Conservation (phyloP, 2,329 filamentous ascomycete genomes). For the Botryotinia narcissicola region DNA sequence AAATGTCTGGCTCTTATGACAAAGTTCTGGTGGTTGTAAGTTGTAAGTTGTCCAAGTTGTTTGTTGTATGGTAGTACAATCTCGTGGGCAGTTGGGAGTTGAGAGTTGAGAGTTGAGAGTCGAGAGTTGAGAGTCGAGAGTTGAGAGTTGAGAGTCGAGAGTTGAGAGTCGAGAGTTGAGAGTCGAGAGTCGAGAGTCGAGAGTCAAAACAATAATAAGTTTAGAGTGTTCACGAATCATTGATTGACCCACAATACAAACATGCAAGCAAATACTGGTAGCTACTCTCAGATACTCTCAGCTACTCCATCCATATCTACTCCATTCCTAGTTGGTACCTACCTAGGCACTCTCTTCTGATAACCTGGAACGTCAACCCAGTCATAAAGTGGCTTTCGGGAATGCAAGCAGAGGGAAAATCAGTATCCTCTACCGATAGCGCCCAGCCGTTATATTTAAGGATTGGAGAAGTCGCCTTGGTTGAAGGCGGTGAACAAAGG, state of each 20-base stretch:
- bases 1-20: too few species aligned
- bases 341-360: too few species aligned
- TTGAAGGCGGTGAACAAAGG: slow-evolving; percentile 5
- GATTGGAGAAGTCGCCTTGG: neutral
- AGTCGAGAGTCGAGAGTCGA: too few species aligned
- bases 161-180: too few species aligned
- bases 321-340: too few species aligned
- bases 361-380: neutral
- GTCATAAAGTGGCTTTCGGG: neutral
- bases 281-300: too few species aligned
- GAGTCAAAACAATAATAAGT: neutral
- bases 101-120: neutral
- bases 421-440: neutral
- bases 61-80: neutral
- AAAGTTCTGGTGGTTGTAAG: too few species aligned
- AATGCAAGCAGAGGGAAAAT: neutral
- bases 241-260: neutral
- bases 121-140: neutral
- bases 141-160: neutral
- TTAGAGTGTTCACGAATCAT: neutral
- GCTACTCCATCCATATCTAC: too few species aligned
- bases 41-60: neutral
- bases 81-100: neutral
- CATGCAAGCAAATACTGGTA: neutral
- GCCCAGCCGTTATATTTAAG: neutral